Conservation (phyloP, 1,284 basidiomycete species). For the Inonotus obliquus region DNA sequence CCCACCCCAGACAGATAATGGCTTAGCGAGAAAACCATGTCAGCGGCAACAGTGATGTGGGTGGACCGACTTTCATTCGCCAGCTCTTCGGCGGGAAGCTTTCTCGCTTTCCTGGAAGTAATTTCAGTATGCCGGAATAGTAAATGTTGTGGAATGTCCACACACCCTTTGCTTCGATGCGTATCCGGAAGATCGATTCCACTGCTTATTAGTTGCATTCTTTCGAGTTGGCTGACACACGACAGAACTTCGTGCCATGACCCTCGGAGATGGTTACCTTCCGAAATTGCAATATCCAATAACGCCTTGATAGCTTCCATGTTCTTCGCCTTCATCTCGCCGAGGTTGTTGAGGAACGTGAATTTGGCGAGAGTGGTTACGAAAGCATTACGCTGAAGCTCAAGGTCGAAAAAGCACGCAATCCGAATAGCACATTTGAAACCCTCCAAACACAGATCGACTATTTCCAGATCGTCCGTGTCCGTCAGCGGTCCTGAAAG, state of each 20-base stretch:
- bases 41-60: slow-evolving; percentile 97
- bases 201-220: slow-evolving; percentile 93
- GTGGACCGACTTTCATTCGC: slow-evolving; percentile 96
- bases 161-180: slow-evolving; percentile 69
- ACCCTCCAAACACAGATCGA: slow-evolving; percentile 90
- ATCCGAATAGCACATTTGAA: slow-evolving; percentile 92
- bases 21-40: slow-evolving; percentile 98
- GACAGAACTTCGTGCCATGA: slow-evolving; percentile 96
- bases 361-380: slow-evolving; percentile 97
- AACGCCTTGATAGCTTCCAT: slow-evolving; percentile 97
- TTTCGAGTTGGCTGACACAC: slow-evolving; percentile 94
- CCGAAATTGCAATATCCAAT: slow-evolving; percentile 87
- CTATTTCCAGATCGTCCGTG: slow-evolving; percentile 86
- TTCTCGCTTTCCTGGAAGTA: slow-evolving; percentile 40
- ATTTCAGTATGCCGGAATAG: slow-evolving; percentile 17
- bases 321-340: slow-evolving; percentile 98
- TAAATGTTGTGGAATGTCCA: neutral
- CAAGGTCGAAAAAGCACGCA: slow-evolving; percentile 92
- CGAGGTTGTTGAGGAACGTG: slow-evolving; percentile 93
- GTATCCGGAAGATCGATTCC: slow-evolving; percentile 81
- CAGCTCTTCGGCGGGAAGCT: slow-evolving; percentile 85
- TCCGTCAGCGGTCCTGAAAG: slow-evolving; percentile 90
- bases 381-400: slow-evolving; percentile 93
- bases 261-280: slow-evolving; percentile 90
- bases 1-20: slow-evolving; percentile 91